These are phyloP conservation scores for Chrysoporthe puriensis DNA, from an alignment of 2,329 filamentous ascomycete species.

Conservation along the genomic window DNA sequence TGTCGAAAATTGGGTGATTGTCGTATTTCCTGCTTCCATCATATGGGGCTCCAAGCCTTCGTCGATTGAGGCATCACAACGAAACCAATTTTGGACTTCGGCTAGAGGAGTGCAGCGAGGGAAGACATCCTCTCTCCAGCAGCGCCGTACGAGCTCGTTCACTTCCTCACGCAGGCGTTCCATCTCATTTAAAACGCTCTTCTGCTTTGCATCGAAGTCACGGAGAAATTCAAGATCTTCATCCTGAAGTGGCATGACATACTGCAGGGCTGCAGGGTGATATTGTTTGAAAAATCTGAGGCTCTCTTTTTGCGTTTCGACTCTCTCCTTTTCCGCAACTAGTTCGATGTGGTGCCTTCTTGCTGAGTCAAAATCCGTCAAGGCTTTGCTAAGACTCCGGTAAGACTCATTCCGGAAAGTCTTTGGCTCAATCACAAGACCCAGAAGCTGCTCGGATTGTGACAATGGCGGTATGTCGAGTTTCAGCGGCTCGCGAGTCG, in stretches of 20 bases:
- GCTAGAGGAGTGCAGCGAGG: conserved; percentile 45
- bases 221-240: conserved; percentile 48
- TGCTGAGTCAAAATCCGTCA: background rate
- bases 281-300: background rate
- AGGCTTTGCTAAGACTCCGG: no score
- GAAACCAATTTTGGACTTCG: conserved; percentile 35
- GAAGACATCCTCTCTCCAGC: conserved; percentile 47
- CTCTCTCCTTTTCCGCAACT: background rate
- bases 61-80: conserved; percentile 48
- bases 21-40: background rate
- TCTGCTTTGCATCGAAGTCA: conserved; percentile 45
- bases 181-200: conserved; percentile 40
- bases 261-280: background rate
- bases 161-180: conserved; percentile 41
- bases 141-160: conserved; percentile 42
- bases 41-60: conserved; percentile 25
- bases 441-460: background rate
- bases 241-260: conserved; percentile 27
- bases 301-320: background rate
- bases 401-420: background rate
- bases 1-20: conserved; percentile 38
- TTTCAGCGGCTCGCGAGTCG: no score
- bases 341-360: background rate
- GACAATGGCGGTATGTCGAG: no score
- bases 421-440: background rate